Base-by-base conservation (phyloP, 1,284 basidiomycete genomes). In the Leccinum cinnamomeum region DNA sequence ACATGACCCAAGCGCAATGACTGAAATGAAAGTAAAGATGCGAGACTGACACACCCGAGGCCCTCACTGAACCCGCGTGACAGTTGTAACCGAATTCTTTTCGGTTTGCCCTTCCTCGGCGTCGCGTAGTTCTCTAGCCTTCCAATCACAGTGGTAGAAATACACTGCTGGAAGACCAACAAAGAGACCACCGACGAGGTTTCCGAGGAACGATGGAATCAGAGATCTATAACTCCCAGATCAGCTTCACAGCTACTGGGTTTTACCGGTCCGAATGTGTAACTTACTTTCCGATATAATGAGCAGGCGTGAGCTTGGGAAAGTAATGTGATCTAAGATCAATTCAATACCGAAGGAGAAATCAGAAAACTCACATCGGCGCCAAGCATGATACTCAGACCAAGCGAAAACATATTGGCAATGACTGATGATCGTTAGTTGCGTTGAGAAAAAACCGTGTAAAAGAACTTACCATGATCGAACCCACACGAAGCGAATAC, bases 341-440 rank as follows among this genome's bases (percentile, higher is more conserved):
- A 70, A 62, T 53, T 20, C 48, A 33, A 56, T n/a, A 20, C 41
- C 50, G 50, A 44, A 44, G 41, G 6, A 35, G 39, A 20, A 20
- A 39, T 46, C n/a, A 20, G 7, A 30, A 18, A 12, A 72, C 83
- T 68, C 71, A 88, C 88, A 60, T 84, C 75, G 18, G 87, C 86
- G 50, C 86, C 84, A 69, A 90, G 87, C 80, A 90, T 85, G 56
- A 92, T 89, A 18, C 87, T 80, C 57, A 91, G 75, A 6, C 89
- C 86, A 5, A 90, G 77, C 8, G 84, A 88, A 73, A 87, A 90
- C 89, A 91, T 91, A 71, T 90, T 90, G 28, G 89, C 88, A 30
- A 87, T 77, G 14, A 87, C 85, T 86, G 59, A 61, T 23, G 35
- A 2, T 55, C 5, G 51, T 66, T n/a, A 23, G 25, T 23, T 20